Evolutionary conservation across 2,329 filamentous ascomycete genomes (phyloP).

Genomic region (Pleochaeta shiraiana): DNA sequence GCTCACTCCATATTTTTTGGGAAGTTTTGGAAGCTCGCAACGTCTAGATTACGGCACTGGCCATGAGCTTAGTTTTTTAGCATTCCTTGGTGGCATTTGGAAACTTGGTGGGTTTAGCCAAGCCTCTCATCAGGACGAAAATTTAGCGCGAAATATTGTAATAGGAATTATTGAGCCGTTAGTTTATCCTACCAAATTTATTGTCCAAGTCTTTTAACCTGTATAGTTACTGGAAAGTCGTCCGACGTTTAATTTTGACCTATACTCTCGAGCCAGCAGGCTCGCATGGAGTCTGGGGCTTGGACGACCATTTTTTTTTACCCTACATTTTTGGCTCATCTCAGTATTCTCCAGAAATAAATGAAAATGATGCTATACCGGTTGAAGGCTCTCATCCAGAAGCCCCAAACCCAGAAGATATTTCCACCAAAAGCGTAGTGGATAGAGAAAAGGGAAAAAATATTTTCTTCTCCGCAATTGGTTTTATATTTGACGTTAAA

Average conservation of each 20-base stretch:
- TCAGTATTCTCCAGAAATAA: slow-evolving; percentile 60
- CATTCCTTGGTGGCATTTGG: slow-evolving; percentile 79
- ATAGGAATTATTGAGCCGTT: slow-evolving; percentile 66
- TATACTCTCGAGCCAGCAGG: slow-evolving; percentile 92
- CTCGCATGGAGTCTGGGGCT: slow-evolving; percentile 91
- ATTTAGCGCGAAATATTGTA: slow-evolving; percentile 59
- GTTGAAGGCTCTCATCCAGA: slow-evolving; percentile 55
- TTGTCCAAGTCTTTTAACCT: slow-evolving; percentile 5
- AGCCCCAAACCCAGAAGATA: slow-evolving; percentile 48
- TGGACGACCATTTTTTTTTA: slow-evolving; percentile 92
- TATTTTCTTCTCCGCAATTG: slow-evolving; percentile 88
- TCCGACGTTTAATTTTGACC: slow-evolving; percentile 64
- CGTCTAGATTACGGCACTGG: slow-evolving; percentile 90
- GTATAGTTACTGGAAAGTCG: slow-evolving; percentile 50
- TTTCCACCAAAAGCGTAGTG: slow-evolving; percentile 42
- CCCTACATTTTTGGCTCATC: slow-evolving; percentile 93
- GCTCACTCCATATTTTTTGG: slow-evolving; percentile 57
- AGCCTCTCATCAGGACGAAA: slow-evolving; percentile 24
- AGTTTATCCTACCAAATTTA: slow-evolving; percentile 19
- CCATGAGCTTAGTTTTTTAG: slow-evolving; percentile 85
- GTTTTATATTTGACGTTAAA: slow-evolving; percentile 96
- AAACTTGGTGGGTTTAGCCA: slow-evolving; percentile 61
- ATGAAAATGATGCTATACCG: slow-evolving; percentile 39
- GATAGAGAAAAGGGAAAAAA: slow-evolving; percentile 42
- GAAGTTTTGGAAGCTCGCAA: slow-evolving; percentile 71